A percentile compares a stretch with the other conserved stretches of the same genome.
phyloP scores from a whole-genome alignment of 129 eudicot species.

The sunflower (Helianthus annuus) region DNA sequence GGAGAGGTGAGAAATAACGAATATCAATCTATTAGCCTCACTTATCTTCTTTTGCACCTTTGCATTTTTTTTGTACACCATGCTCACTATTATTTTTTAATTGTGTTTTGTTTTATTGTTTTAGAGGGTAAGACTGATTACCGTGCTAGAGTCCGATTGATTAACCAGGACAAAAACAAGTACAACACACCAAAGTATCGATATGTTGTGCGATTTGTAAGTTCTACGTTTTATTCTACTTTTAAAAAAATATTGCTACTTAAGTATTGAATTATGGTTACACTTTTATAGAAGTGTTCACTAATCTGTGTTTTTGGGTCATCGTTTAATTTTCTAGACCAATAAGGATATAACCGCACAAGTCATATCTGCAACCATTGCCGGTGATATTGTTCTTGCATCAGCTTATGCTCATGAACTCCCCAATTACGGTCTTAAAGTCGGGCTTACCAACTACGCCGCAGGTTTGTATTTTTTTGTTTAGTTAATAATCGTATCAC shows the following conservation, averaged over 20 bases:
- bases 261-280: background rate
- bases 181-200: slow-evolving; percentile 93
- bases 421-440: slow-evolving; percentile 87
- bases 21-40: background rate
- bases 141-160: slow-evolving; percentile 82
- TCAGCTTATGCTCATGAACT: slow-evolving; percentile 92
- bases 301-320: background rate
- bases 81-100: no score
- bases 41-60: background rate
- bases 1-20: slow-evolving; percentile 53
- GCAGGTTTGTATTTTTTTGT: slow-evolving; percentile 52
- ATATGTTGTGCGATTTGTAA: slow-evolving; percentile 90
- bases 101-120: background rate
- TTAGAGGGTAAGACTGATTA: slow-evolving; percentile 96
- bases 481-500: background rate
- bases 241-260: background rate
- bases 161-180: slow-evolving; percentile 91
- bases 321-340: slow-evolving; percentile 51
- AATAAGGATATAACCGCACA: slow-evolving; percentile 85
- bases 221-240: slow-evolving; percentile 16
- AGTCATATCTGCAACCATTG: slow-evolving; percentile 76
- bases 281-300: background rate
- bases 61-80: background rate
- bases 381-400: slow-evolving; percentile 84
- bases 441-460: slow-evolving; percentile 94